A percentile compares a stretch with the other conserved stretches of the same genome.
Evolutionary conservation across 2,329 filamentous ascomycete species (phyloP).

Genomic region (Pseudogymnoascus destructans): DNA sequence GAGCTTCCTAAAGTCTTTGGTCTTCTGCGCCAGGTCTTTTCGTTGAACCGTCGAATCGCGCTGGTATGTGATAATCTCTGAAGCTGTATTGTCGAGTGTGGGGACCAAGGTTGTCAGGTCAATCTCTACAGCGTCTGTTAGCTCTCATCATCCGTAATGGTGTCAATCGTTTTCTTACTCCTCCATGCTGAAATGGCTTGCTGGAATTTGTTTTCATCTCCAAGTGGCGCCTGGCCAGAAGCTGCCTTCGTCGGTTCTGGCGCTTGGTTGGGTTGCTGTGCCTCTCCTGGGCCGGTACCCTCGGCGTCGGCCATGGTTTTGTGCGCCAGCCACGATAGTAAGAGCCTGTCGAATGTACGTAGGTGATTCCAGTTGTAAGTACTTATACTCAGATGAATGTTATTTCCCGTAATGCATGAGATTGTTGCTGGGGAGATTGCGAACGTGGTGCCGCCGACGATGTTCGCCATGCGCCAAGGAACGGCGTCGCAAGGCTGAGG

Average conservation of each 20-base stretch:
- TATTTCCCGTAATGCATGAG: background rate
- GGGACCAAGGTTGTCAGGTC: slow-evolving; percentile 75
- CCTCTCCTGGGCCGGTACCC: background rate
- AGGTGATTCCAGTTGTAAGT: background rate
- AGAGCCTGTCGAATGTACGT: background rate
- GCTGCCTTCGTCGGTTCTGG: background rate
- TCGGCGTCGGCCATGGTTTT: background rate
- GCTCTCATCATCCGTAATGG: slow-evolving; percentile 9
- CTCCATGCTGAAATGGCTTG: slow-evolving; percentile 92
- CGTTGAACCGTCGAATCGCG: slow-evolving; percentile 90
- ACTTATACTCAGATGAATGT: background rate
- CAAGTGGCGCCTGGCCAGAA: slow-evolving; percentile 19
- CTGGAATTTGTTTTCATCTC: slow-evolving; percentile 85
- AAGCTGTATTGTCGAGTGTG: slow-evolving; percentile 82
- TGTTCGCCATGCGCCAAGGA: background rate
- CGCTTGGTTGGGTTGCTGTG: background rate
- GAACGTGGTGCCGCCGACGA: background rate
- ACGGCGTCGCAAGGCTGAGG: slow-evolving; percentile 3
- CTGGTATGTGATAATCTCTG: slow-evolving; percentile 86
- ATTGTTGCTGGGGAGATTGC: background rate
- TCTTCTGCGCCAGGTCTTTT: slow-evolving; percentile 97
- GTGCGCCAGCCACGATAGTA: background rate
- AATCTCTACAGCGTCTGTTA: slow-evolving; percentile 46
- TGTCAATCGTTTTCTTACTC: slow-evolving; percentile 41
- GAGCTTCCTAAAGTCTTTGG: slow-evolving; percentile 90